Conservation (phyloP, 2,329 filamentous ascomycete species). For the Nigrospora osmanthi region DNA sequence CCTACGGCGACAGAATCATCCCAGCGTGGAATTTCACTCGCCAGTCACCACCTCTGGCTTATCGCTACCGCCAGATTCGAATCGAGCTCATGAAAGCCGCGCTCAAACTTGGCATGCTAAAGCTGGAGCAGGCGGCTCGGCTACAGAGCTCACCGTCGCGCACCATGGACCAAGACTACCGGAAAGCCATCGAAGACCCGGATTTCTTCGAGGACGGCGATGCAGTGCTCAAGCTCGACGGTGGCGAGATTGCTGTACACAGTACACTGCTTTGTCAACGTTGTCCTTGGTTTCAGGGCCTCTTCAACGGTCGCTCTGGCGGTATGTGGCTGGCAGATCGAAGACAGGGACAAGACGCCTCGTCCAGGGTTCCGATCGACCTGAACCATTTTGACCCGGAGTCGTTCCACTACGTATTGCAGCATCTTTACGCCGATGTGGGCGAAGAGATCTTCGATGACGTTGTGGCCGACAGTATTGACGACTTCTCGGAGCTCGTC, state of each 20-base stretch:
- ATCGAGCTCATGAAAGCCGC: constrained; percentile 84
- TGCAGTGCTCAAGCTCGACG: constrained; percentile 69
- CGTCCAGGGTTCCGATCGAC: constrained; percentile 53
- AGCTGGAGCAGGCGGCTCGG: constrained; percentile 70
- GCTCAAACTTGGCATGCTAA: constrained; percentile 58
- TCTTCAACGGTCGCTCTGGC: constrained; percentile 81
- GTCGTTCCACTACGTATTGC: constrained; percentile 72
- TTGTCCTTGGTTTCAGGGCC: constrained; percentile 84
- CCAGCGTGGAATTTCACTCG: constrained; percentile 81
- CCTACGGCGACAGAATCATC: constrained; percentile 72
- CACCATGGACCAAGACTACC: constrained; percentile 63
- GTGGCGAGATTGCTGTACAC: constrained; percentile 65
- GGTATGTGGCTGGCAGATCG: constrained; percentile 77
- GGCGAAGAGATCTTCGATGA: constrained; percentile 77
- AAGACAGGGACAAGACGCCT: constrained; percentile 31
- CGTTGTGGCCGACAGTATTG: constrained; percentile 61
- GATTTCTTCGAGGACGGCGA: constrained; percentile 75
- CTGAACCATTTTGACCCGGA: constrained; percentile 69
- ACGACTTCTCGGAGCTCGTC: constrained; percentile 82
- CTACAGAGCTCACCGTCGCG: constrained; percentile 60
- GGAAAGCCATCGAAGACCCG: constrained; percentile 57
- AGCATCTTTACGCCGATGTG: constrained; percentile 75
- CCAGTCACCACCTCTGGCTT: constrained; percentile 55
- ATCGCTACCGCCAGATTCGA: constrained; percentile 72
- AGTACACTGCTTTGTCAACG: constrained; percentile 72